Percentiles rank a stretch among this genome's conserved stretches.
Conservation (phyloP, 2,329 filamentous ascomycete genomes). For the Diaporthe vexans region DNA sequence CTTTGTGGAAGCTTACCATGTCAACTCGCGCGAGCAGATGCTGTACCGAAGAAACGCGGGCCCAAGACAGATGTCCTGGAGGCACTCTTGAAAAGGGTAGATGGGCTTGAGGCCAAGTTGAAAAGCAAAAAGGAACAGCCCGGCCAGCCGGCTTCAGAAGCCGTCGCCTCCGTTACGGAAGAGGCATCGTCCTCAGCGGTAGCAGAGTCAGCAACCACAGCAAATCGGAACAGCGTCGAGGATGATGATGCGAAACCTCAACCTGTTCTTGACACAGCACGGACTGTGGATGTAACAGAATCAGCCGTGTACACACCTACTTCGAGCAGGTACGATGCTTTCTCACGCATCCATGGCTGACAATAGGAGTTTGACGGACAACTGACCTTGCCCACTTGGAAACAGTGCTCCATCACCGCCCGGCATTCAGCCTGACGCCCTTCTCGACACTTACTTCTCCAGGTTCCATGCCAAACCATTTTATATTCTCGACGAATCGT, state of each 20-base stretch:
- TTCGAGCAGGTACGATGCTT: slow-evolving; percentile 52
- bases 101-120: slow-evolving; percentile 84
- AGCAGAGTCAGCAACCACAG: slow-evolving; percentile 43
- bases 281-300: slow-evolving; percentile 53
- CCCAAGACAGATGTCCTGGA: slow-evolving; percentile 93
- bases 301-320: slow-evolving; percentile 60
- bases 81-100: slow-evolving; percentile 85
- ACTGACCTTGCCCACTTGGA: slow-evolving; percentile 34
- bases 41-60: slow-evolving; percentile 89
- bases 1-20: slow-evolving; percentile 32
- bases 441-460: slow-evolving; percentile 84
- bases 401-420: slow-evolving; percentile 60
- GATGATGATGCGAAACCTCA: slow-evolving; percentile 57
- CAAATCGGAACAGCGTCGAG: slow-evolving; percentile 45
- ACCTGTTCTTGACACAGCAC: slow-evolving; percentile 53
- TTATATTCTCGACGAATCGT: slow-evolving; percentile 83
- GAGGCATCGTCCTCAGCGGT: slow-evolving; percentile 45
- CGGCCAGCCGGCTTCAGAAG: slow-evolving; percentile 47
- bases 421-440: slow-evolving; percentile 67
- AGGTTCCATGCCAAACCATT: slow-evolving; percentile 87
- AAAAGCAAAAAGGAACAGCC: slow-evolving; percentile 70
- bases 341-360: neutral
- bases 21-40: slow-evolving; percentile 67
- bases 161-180: slow-evolving; percentile 43
- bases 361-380: neutral